Base-by-base conservation (phyloP, 2,329 filamentous ascomycete genomes). In the Nemania bipapillata region DNA sequence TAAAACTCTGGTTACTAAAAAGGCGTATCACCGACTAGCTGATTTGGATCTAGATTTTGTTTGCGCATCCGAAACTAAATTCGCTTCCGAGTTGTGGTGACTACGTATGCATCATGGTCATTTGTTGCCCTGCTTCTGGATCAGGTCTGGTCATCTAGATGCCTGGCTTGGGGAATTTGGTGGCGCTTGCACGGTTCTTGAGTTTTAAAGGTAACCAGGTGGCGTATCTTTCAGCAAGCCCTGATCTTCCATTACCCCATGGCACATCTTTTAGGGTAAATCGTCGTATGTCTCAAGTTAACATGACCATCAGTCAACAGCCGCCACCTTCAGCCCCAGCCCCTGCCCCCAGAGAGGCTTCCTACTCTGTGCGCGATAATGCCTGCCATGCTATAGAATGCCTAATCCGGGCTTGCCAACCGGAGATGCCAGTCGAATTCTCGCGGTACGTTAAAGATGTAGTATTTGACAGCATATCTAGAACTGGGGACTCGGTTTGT, bases 381-480 rank as follows among this genome's bases (percentile, higher is more conserved):
- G 75, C 79, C 28, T 70, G 71, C 26, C 68, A 68, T 45, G 79
- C 78, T 24, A 71, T 82, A 55, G 63, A 72, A 24, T 63, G 62
- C 28, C 72, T 82, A 7, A 58, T 75, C 60, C 53, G 69, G 35
- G 70, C 74, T 32, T 77, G 74, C 65, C 69, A 72, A 49, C 66
- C 65, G 11, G 76, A 81, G 56, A 70, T 82, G n/a, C 80, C 81
- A 32, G 58, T 32, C 28, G 74, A 76, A 52, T 76, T 82, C 66
- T 61, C 75, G 28, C 53, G 69, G 24, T 74, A 79, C 47, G 63
- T 70, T 40, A 66, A 72, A 15, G 63, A 77, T 58, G 77, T 81
- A 60, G 60, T 66, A 1, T 81, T 83, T 68, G 74, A 71, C 20
- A 73, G 71, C 26, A 40, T 70, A 52, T 75, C 78, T 37, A 67